Base-by-base conservation (phyloP, 345 rosid genomes). In the Rhizophora mangle region DNA sequence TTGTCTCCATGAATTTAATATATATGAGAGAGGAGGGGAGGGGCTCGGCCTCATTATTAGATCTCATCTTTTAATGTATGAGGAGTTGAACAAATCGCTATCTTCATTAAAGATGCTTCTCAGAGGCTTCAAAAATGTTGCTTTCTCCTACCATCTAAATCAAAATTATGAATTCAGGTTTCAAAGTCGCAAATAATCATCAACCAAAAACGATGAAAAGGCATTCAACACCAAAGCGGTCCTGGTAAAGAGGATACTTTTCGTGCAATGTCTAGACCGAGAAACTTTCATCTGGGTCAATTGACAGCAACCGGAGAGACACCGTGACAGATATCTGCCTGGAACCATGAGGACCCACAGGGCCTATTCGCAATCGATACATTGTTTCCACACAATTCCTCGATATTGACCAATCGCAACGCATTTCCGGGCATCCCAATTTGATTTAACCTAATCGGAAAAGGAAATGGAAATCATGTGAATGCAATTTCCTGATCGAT, bases 171-270 rank as follows among this genome's bases (percentile, higher is more conserved):
- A 3, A 55, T 5, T 37, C 21, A 49, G 51, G 59, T 63, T 57
- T 78, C 73, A 78, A 63, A 69, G 68, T 71, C 72, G 68, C 54
- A 72, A 63, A 72, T 62, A 78, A 72, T 65, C 78, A 68, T 29
- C 65, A 30, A 72, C 62, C 73, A 43, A 36, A 51, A 55, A 49
- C 74, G 54, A 8, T 32, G 46, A 36, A 67, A 70, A 63, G 49
- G 71, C 80, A 76, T 76, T 76, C 30, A 80, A 80, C 24, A 24
- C 24, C 24, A 1, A 0, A 1, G 21, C 18, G 9, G 21, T 2
- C 3, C 8, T 15, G 1, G 49, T 13, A 13, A 13, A 2, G 49
- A 13, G 49, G 5, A 3, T 19, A 13, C 16, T 43, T 43, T 43
- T 43, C 18, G 46, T 3, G 13, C 15, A 39, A 39, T 1, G 46